phyloP scores from a whole-genome alignment of 2,329 filamentous ascomycete species.

The Polytolypa hystricis region DNA sequence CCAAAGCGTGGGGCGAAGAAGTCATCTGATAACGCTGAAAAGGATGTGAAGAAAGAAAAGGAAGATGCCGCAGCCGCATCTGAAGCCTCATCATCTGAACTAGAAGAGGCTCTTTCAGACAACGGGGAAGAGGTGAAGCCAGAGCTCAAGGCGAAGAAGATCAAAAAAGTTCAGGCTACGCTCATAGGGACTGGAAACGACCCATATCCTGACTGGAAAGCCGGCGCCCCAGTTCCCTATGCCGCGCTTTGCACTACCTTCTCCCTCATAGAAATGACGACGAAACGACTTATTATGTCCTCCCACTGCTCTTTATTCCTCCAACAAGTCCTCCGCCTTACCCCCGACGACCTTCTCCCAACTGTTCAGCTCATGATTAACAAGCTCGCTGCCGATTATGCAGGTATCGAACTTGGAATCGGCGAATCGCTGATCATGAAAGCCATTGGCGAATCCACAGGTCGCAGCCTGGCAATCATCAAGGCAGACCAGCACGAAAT shows the following conservation, averaged over 20 bases:
- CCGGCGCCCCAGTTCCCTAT: slow-evolving; percentile 81
- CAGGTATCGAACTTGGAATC: slow-evolving; percentile 94
- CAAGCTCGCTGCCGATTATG: slow-evolving; percentile 92
- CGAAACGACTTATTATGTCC: slow-evolving; percentile 77
- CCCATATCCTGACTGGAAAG: slow-evolving; percentile 90
- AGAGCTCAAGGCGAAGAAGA: slow-evolving; percentile 59
- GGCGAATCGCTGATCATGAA: slow-evolving; percentile 99
- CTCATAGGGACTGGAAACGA: slow-evolving; percentile 60
- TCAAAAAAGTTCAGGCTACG: slow-evolving; percentile 69
- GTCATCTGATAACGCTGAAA: slow-evolving; percentile 18
- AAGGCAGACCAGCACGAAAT: slow-evolving; percentile 95
- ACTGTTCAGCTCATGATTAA: slow-evolving; percentile 95
- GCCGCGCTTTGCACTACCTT: slow-evolving; percentile 91
- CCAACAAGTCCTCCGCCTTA: slow-evolving; percentile 84
- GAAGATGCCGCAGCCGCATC: slow-evolving; percentile 40
- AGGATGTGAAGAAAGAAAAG: slow-evolving; percentile 31
- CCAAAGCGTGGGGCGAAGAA: slow-evolving; percentile 29
- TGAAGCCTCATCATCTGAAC: slow-evolving; percentile 13
- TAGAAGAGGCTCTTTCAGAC: slow-evolving; percentile 31
- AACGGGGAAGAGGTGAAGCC: slow-evolving; percentile 52
- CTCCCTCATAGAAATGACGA: slow-evolving; percentile 87
- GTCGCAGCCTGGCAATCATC: slow-evolving; percentile 76
- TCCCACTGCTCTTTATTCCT: slow-evolving; percentile 85
- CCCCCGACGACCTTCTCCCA: slow-evolving; percentile 73
- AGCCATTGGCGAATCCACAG: slow-evolving; percentile 88